phyloP scores from a whole-genome alignment of 2,329 filamentous ascomycete genomes.

The Seiridium unicorne region DNA sequence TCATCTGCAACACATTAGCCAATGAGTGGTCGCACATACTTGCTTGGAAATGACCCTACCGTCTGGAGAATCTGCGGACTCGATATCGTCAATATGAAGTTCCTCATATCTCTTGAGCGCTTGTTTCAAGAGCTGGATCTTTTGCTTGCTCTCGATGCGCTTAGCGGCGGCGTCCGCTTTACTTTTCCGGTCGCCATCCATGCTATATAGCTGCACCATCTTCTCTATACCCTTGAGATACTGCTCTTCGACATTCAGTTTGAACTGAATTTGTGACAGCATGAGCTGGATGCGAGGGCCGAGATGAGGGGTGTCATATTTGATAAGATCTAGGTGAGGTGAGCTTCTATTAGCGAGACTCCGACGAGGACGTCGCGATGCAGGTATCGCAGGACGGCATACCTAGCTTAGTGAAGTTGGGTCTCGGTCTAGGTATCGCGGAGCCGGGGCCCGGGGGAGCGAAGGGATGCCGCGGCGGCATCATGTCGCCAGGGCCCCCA shows the following conservation, averaged over 20 bases:
- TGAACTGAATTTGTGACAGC: conserved; percentile 98
- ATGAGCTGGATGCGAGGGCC: conserved; percentile 98
- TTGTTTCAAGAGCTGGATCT: conserved; percentile 93
- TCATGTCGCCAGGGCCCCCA: conserved; percentile 67
- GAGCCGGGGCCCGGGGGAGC: conserved; percentile 68
- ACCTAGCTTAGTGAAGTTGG: conserved; percentile 97
- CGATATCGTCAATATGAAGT: conserved; percentile 84
- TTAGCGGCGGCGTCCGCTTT: conserved; percentile 87
- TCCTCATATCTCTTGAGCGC: conserved; percentile 96
- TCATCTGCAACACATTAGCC: conserved; percentile 63
- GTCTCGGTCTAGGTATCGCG: conserved; percentile 69
- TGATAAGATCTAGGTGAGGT: conserved; percentile 75
- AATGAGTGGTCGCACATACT: background rate
- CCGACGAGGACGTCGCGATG: background rate
- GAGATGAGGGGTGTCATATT: conserved; percentile 94
- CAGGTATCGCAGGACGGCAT: conserved; percentile 26
- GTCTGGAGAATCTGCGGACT: conserved; percentile 73
- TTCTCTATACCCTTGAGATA: conserved; percentile 99
- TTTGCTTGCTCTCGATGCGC: conserved; percentile 93
- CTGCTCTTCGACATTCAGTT: conserved; percentile 97
- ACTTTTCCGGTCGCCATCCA: conserved; percentile 96
- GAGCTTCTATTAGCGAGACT: conserved; percentile 7
- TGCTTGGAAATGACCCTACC: conserved; percentile 53
- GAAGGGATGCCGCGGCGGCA: conserved; percentile 80
- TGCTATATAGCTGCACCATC: conserved; percentile 96